Percentiles rank a stretch among this genome's conserved stretches.
These are phyloP conservation scores for Pseudocercospora cruenta DNA, from an alignment of 2,329 filamentous ascomycete genomes.

Conservation along the genomic window DNA sequence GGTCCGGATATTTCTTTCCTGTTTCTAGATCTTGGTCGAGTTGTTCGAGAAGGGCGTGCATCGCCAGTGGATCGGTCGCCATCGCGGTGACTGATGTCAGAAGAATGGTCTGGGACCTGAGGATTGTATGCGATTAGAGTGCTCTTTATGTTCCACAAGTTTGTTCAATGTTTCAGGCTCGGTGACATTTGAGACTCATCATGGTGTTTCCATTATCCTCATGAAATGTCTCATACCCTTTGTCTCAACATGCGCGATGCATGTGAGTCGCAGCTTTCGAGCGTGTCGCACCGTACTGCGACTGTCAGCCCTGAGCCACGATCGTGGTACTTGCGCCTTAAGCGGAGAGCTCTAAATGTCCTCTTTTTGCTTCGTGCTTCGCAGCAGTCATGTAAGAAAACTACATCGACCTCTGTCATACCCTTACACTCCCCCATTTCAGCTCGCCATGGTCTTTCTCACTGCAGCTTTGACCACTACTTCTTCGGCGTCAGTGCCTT, in stretches of 20 bases:
- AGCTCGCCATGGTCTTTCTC: background rate
- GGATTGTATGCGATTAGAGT: background rate
- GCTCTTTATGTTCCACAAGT: background rate
- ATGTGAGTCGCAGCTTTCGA: background rate
- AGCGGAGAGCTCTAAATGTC: too few species aligned
- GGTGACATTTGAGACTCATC: background rate
- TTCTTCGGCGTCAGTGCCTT: background rate
- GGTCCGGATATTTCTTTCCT: background rate
- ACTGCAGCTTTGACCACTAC: background rate
- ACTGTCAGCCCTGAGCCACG: background rate
- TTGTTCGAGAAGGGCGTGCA: background rate
- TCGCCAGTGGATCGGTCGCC: background rate
- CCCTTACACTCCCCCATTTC: too few species aligned
- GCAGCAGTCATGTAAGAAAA: background rate
- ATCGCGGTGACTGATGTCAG: background rate
- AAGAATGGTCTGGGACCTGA: background rate
- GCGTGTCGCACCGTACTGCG: background rate
- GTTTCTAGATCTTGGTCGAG: background rate
- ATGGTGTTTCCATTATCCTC: background rate
- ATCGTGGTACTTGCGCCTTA: background rate
- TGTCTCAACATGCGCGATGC: background rate
- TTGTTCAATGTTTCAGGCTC: background rate
- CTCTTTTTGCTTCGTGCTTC: background rate
- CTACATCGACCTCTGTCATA: background rate
- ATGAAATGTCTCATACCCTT: conserved; percentile 1